Percentiles rank a stretch among this genome's conserved stretches.
phyloP scores from a whole-genome alignment of 257 asterid species.

The Fraxinus pennsylvanica region DNA sequence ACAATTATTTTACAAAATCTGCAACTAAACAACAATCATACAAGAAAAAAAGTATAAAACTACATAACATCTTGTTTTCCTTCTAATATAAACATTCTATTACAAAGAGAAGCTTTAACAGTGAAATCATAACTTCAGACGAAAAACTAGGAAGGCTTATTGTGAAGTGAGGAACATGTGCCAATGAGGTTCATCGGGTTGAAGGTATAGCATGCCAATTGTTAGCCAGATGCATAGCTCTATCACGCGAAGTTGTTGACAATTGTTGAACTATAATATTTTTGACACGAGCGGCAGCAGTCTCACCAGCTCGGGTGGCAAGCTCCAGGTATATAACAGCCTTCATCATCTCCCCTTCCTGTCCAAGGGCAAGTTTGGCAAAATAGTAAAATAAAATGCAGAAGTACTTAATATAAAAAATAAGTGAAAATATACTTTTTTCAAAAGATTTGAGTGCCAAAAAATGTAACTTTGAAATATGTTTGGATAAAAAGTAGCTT shows the following conservation, averaged over 20 bases:
- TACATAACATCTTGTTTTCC: neutral
- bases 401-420: no score
- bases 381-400: neutral
- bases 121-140: neutral
- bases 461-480: neutral
- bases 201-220: constrained; percentile 70
- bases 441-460: no score
- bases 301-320: constrained; percentile 78
- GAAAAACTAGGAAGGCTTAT: neutral
- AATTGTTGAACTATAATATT: constrained; percentile 67
- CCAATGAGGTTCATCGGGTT: constrained; percentile 33
- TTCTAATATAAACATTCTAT: neutral
- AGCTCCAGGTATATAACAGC: constrained; percentile 91
- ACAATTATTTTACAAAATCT: neutral
- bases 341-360: constrained; percentile 95
- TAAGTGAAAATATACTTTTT: no score
- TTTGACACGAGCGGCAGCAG: constrained; percentile 72
- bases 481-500: neutral
- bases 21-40: neutral
- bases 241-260: constrained; percentile 51
- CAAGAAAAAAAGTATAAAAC: neutral
- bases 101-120: neutral
- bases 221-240: constrained; percentile 63
- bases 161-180: neutral
- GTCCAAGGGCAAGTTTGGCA: constrained; percentile 21